Percentiles rank a stretch among this genome's conserved stretches.
Evolutionary conservation across 495 filamentous ascomycete genomes (phyloP).

Genomic region (Alectoria sarmentosa): DNA sequence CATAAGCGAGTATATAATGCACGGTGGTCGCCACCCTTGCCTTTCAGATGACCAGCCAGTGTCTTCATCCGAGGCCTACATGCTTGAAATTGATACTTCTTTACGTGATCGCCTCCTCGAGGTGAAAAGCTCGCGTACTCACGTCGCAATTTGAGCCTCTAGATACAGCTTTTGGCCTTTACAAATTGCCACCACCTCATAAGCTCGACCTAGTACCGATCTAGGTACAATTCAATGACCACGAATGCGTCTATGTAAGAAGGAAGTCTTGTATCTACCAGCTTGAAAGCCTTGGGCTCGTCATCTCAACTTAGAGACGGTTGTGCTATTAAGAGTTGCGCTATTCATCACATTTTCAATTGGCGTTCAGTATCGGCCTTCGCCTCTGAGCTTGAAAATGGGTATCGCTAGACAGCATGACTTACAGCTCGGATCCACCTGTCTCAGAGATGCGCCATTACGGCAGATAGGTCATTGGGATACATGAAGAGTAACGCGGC

Average conservation of each 20-base stretch:
- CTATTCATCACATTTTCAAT: background rate
- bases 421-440: background rate
- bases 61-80: background rate
- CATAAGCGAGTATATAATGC: background rate
- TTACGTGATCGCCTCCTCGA: background rate
- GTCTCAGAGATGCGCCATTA: background rate
- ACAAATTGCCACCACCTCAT: background rate
- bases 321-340: background rate
- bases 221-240: background rate
- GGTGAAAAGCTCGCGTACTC: background rate
- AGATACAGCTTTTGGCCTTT: background rate
- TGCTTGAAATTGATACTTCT: background rate
- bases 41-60: background rate
- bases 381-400: background rate
- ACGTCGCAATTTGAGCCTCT: background rate
- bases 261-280: background rate
- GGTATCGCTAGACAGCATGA: background rate
- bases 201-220: background rate
- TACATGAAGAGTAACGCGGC: background rate
- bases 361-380: background rate
- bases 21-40: background rate
- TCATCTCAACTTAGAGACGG: background rate
- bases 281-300: background rate
- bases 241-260: background rate
- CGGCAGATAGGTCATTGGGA: background rate